Evolutionary conservation across 176 grass and related monocot species (phyloP), one percentile per base, ranked within the genome.

Genomic region (Musa beccarii): DNA sequence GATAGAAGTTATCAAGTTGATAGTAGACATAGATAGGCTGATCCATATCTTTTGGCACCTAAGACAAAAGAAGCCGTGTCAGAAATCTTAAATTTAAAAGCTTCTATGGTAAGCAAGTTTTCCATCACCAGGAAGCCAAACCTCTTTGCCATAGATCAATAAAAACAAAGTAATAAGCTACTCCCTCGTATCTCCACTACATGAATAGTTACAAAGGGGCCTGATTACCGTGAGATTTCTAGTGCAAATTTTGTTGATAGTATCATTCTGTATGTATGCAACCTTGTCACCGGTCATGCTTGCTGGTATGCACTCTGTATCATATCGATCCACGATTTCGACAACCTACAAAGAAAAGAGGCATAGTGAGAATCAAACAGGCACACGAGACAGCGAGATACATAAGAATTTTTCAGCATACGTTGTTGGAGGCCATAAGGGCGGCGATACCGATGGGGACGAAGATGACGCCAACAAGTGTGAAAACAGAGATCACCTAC

Each of bases 1-100:
- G 95, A 83, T 99, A 99, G 83, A 99, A 99, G 73, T 93, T 99
- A 55, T 99, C 95, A 2, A 99, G 95, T 81, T 99, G 80, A 63
- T 98, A 98, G 74, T 98, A 98, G 50, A 99, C 90, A 80, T 87
- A 99, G 71, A 99, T 94, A 61, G 95, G 95, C 61, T 84, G 80
- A 51, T 84, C 79, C 95, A 99, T 99, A 76, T 86, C 51, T 81
- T 89, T 93, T 8, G 86, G 83, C 77, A 99, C 78, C 95, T 99
- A 84, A 24, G 61, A 77, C 4, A 86, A 72, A 82, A 49, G 68
- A 59, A 80, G n/a, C 67, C 16, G 1, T 17, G 75, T 65, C 49
- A 67, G 51, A 63, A 52, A 24, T 68, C 16, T 17, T 50, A 10
- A 19, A 19, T 50, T 51, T 51, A 71, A 75, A 26, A 51, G 11